Evolutionary conservation across 2,329 filamentous ascomycete genomes (phyloP), one percentile per base, ranked within the genome.

Genomic region (Diplodia corticola): DNA sequence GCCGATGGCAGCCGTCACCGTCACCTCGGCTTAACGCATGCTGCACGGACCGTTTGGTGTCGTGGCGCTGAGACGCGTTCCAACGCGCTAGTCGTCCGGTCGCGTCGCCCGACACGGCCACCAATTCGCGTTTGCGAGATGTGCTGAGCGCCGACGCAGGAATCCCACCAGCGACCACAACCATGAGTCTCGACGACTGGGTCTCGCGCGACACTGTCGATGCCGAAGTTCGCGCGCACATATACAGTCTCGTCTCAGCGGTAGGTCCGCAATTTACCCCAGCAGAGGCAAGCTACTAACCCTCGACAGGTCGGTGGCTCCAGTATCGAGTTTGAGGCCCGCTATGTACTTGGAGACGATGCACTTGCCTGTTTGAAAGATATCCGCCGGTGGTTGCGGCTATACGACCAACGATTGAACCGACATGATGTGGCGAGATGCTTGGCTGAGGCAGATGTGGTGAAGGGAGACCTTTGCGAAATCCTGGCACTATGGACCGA

Each of bases 391-490:
- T 99, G 95, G 95, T 85, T 99, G 71, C 93, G 92, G 71, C 88
- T 97, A 69, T 95, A 95, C 83, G 93, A 97, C 77, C 91, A 96
- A 76, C 96, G 96, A 77, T 88, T 90, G 70, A 96, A 97, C 76
- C 90, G 94, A 70, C 90, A 96, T 84, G 95, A 99, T 75, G 95
- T 99, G 67, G 93, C 94, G 68, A 86, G 95, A 79, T 97, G 93
- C 77, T 84, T 98, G 71, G 89, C 92, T 74, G 93, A 98, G 78
- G 91, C 93, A 51, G 97, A 97, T 74, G 79, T 99, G n/a, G 87
- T 98, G 66, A 90, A 90, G 74, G 91, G 92, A 60, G 95, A 99
- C 78, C 80, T 99, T 65, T 82, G 98, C 66, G 92, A 94, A 65
- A 98, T 99, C 69, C 83, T 99, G 24, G 89, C 92, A 10, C 82